Base-by-base conservation (phyloP, 1,284 basidiomycete species). In the Chondrostereum purpureum region DNA sequence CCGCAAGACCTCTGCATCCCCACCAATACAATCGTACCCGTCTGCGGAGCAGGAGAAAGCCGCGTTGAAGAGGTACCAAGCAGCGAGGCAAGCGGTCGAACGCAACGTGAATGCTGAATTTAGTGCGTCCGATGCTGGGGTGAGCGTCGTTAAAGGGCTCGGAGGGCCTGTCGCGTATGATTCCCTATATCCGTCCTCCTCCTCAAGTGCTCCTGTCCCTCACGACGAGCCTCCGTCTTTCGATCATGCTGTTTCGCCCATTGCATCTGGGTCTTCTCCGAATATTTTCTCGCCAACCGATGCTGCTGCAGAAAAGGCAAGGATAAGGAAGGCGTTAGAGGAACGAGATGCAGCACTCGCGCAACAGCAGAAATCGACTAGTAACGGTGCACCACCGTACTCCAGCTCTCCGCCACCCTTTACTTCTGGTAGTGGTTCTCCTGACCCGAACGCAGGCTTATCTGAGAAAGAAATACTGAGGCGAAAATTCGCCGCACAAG, bases 111-210 rank as follows among this genome's bases (percentile, higher is more conserved):
- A 38, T 23, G 34, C 43, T 12, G 42, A 18, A 38, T n/a, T 38
- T 16, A 31, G 27, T 31, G 36, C 42, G 33, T 18, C 24, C 37
- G 40, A 45, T 21, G 11, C 33, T 14, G 34, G 44, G 11, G 23
- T 38, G 8, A n/a, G 13, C 17, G 36, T 38, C 49, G 33, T 52
- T 55, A 31, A 60, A 45, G 39, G 14, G 11, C 36, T 44, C 33
- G 16, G 21, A 3, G 17, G 34, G 4, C 76, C 72, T 2, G 71
- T 77, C 37, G 63, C 79, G 0, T 83, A 83, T 50, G 78, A 83
- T 43, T 68, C 71, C 36, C 62, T 80, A 34, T 81, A 73, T 52
- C 77, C 78, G 1, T 57, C 62, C 6, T 59, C 52, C 13, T 48
- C 57, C 3, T 47, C 57, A 10, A 48, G 50, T 5, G 53, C 57